phyloP scores from a whole-genome alignment of 805 yeast species.

The Kluyveromyces starmeri region DNA sequence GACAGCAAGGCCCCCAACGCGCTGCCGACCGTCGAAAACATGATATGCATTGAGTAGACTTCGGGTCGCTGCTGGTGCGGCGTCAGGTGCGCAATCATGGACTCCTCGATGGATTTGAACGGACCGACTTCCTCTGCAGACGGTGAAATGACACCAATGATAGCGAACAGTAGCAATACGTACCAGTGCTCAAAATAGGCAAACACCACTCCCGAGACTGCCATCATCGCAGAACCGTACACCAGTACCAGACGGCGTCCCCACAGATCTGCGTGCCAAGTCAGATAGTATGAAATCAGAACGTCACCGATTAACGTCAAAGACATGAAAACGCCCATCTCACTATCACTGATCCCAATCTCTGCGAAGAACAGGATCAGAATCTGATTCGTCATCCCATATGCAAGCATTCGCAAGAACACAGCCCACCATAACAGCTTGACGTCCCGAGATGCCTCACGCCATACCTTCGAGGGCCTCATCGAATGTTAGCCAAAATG shows the following conservation, averaged over 20 bases:
- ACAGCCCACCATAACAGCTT: conserved; percentile 59
- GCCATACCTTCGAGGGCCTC: conserved; percentile 22
- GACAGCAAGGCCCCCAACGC: conserved; percentile 62
- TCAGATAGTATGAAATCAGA: conserved; percentile 53
- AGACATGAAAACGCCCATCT: conserved; percentile 75
- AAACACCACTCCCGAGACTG: conserved; percentile 56
- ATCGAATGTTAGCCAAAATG: too few species aligned
- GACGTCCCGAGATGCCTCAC: conserved; percentile 42
- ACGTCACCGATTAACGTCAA: conserved; percentile 76
- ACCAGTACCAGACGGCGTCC: conserved; percentile 62
- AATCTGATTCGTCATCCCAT: conserved; percentile 73
- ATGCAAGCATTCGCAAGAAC: conserved; percentile 61
- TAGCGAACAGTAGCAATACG: conserved; percentile 58
- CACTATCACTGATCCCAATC: conserved; percentile 43
- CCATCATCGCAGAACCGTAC: conserved; percentile 60
- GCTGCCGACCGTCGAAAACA: conserved; percentile 60
- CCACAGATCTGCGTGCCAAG: conserved; percentile 66
- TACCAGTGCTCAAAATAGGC: conserved; percentile 44
- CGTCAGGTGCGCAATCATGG: conserved; percentile 72
- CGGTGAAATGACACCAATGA: conserved; percentile 80
- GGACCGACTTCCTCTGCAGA: conserved; percentile 91
- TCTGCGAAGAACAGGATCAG: conserved; percentile 56
- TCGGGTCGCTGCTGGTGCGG: conserved; percentile 57
- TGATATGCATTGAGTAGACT: conserved; percentile 65
- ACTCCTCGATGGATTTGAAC: conserved; percentile 77